Evolutionary conservation across 2,329 filamentous ascomycete species (phyloP).

Genomic region (Orbilia quercus): DNA sequence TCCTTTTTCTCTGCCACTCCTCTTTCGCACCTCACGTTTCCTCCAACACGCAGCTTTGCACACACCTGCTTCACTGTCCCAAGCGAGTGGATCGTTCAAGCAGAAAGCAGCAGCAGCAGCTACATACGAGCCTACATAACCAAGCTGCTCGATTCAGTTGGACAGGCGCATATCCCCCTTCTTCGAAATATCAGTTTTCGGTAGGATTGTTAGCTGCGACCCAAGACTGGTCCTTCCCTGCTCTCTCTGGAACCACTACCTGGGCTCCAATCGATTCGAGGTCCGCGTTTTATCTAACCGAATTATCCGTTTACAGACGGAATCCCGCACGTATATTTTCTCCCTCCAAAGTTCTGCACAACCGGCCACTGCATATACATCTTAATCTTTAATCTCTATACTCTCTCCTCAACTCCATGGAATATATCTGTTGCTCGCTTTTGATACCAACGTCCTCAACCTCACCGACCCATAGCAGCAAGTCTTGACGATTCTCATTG

Average conservation of each 20-base stretch:
- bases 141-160: conserved; percentile 46
- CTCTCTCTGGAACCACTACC: conserved; percentile 28
- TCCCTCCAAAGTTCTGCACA: conserved; percentile 31
- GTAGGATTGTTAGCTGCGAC: conserved; percentile 46
- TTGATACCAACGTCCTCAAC: conserved; percentile 43
- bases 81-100: conserved; percentile 47
- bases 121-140: conserved; percentile 2
- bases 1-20: conserved; percentile 32
- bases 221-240: conserved; percentile 46
- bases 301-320: conserved; percentile 54
- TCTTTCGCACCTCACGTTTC: conserved; percentile 39
- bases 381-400: conserved; percentile 55
- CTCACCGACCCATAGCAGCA: conserved; percentile 43
- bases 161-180: conserved; percentile 38
- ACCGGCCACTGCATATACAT: conserved; percentile 49
- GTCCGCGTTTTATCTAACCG: conserved; percentile 56
- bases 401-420: conserved; percentile 53
- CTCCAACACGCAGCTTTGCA: conserved; percentile 47
- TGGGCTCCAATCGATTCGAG: conserved; percentile 52
- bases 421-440: conserved; percentile 45
- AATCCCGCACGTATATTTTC: conserved; percentile 49
- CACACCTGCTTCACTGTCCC: conserved; percentile 38
- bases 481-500: conserved; percentile 52
- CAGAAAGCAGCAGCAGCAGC: conserved; percentile 1
- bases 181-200: conserved; percentile 52